Conservation (phyloP, 2,329 filamentous ascomycete genomes). For the Aquanectria penicillioides region DNA sequence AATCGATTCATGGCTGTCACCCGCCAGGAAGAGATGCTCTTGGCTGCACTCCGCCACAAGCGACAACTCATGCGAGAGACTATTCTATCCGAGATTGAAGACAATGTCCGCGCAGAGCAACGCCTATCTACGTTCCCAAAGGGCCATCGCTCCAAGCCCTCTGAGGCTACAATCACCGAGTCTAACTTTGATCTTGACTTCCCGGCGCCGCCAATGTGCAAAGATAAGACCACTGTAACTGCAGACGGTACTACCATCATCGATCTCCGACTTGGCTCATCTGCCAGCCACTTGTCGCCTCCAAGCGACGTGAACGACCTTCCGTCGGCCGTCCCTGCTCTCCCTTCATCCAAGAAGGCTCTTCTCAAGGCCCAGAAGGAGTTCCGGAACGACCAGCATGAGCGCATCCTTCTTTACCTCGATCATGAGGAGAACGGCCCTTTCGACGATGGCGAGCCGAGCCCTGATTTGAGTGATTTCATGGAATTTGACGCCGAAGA, state of each 20-base stretch:
- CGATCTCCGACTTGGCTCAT: slow-evolving; percentile 29
- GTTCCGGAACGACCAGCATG: slow-evolving; percentile 29
- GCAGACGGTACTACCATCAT: slow-evolving; percentile 39
- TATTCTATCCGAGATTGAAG: slow-evolving; percentile 55
- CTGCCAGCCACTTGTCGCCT: slow-evolving; percentile 9
- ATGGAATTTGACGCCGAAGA: slow-evolving; percentile 46
- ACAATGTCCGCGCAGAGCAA: slow-evolving; percentile 33
- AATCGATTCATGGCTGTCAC: slow-evolving; percentile 67
- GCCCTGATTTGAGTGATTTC: slow-evolving; percentile 53
- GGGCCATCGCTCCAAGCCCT: slow-evolving; percentile 42
- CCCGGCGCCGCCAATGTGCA: slow-evolving; percentile 46
- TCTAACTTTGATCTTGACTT: slow-evolving; percentile 48
- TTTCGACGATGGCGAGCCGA: slow-evolving; percentile 45
- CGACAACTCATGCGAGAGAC: slow-evolving; percentile 65
- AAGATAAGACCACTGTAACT: slow-evolving; percentile 36
- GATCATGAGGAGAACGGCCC: slow-evolving; percentile 36
- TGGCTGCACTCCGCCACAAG: slow-evolving; percentile 66
- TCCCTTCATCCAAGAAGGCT: slow-evolving; percentile 23
- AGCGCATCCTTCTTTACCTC: slow-evolving; percentile 43
- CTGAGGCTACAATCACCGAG: slow-evolving; percentile 45
- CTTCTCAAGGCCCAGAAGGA: slow-evolving; percentile 20
- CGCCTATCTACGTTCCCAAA: slow-evolving; percentile 8
- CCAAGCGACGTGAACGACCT: background rate
- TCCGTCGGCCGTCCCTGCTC: slow-evolving; percentile 2
- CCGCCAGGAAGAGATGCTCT: slow-evolving; percentile 66